Conservation (phyloP, 176 grass and related monocot genomes). For the Microstegium vimineum region DNA sequence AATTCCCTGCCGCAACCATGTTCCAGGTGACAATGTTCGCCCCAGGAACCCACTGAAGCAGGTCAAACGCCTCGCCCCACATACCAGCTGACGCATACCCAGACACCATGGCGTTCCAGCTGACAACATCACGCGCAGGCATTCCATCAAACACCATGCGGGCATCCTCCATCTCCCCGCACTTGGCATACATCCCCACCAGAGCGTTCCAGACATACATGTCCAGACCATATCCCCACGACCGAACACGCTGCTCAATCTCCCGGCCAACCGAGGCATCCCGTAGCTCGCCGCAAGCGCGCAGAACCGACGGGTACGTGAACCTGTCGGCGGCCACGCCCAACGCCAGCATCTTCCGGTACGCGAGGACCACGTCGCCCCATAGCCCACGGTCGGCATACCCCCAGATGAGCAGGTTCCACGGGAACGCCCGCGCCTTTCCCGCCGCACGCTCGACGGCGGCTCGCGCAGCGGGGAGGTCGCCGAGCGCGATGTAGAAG, state of each 20-base stretch:
- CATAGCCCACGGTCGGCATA: slow-evolving; percentile 21
- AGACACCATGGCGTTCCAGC: slow-evolving; percentile 60
- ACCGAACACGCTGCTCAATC: slow-evolving; percentile 15
- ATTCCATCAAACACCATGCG: slow-evolving; percentile 59
- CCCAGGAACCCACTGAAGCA: slow-evolving; percentile 26
- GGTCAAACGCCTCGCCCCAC: slow-evolving; percentile 25
- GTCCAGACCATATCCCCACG: slow-evolving; percentile 35
- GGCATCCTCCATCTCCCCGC: slow-evolving; percentile 27
- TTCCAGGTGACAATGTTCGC: slow-evolving; percentile 34
- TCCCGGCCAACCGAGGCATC: slow-evolving; percentile 36
- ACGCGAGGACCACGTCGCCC: slow-evolving; percentile 36
- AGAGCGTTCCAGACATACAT: slow-evolving; percentile 57
- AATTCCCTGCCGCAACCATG: slow-evolving; percentile 9
- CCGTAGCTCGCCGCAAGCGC: slow-evolving; percentile 46
- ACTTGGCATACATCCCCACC: slow-evolving; percentile 51
- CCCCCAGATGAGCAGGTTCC: slow-evolving; percentile 57
- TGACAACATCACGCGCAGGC: slow-evolving; percentile 44
- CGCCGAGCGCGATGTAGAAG: slow-evolving; percentile 33
- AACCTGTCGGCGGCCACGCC: slow-evolving; percentile 35
- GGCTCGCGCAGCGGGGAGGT: slow-evolving; percentile 28
- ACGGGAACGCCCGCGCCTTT: slow-evolving; percentile 39
- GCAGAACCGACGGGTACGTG: slow-evolving; percentile 62
- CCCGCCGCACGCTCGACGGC: slow-evolving; percentile 21
- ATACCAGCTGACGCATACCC: not conserved
- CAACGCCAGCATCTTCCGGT: slow-evolving; percentile 30